Base-by-base conservation (phyloP, 805 yeast species). In the Metschnikowia noctiluminum region DNA sequence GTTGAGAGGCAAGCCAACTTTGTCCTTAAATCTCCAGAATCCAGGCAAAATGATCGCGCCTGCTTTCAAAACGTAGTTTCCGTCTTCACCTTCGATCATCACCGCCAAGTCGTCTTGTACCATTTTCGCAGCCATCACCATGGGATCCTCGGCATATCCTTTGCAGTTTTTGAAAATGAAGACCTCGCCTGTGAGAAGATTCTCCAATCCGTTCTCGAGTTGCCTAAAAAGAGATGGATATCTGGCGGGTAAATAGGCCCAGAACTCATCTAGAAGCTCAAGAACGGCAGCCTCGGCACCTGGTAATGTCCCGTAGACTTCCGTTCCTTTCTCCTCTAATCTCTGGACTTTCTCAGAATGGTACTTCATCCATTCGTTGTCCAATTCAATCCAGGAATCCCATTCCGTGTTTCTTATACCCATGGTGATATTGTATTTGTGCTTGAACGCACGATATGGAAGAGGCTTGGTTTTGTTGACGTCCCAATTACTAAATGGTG, bases 61-160 rank as follows among this genome's bases (percentile, higher is more conserved):
- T 28, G 79, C 83, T 56, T 76, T 78, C 46, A 84, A 68, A 32
- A 67, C 66, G 59, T 81, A 83, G 45, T 78, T 74, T 8, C 87
- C 88, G 35, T 81, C 73, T 21, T 71, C 73, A 43, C 73, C 69
- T 57, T 84, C 89, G 44, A 82, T 65, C 85, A 84, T 79, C 21
- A 84, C 70, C 5, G 88, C 89, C 44, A 83, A 64, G 61, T 84
- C 89, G 62, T 84, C 89, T 62, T 84, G 89, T 12, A 78, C 64
- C 64, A 82, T 68, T 55, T 74, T 71, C 1, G 85, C 77, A 7
- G 82, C 80, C 61, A 81, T 79, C 40, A 73, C 63, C 76, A 78
- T 74, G 31, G 88, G 88, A 59, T 83, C 87, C 47, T 70, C 74
- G 11, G 51, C 49, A 39, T 46, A 44, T 16, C 51, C 51, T 45